These are phyloP conservation scores for Coemansia sp. DNA, from an alignment of 192 early-diverging fungal genomes.

Conservation along the genomic window DNA sequence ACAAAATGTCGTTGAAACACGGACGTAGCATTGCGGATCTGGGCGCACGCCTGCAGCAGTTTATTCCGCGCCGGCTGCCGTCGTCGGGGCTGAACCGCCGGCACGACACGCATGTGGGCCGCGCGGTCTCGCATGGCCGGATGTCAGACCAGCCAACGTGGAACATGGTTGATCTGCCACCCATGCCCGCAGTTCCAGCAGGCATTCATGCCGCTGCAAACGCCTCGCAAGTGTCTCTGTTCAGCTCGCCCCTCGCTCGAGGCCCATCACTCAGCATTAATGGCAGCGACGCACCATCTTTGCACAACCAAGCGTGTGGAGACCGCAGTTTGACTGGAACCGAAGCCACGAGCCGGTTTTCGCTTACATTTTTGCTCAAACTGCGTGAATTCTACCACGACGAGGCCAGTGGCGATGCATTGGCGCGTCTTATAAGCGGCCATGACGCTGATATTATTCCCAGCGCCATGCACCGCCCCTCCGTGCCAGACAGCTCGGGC, in stretches of 20 bases:
- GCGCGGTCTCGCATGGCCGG: slow-evolving; percentile 23
- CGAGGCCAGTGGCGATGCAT: slow-evolving; percentile 18
- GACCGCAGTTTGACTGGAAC: background rate
- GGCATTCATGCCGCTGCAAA: background rate
- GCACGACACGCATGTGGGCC: background rate
- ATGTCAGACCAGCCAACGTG: slow-evolving; percentile 15
- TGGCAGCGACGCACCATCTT: background rate
- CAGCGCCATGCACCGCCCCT: slow-evolving; percentile 17
- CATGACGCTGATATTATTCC: slow-evolving; percentile 22
- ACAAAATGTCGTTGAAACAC: slow-evolving; percentile 6
- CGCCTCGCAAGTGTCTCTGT: slow-evolving; percentile 14
- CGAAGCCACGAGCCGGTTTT: slow-evolving; percentile 19
- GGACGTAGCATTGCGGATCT: slow-evolving; percentile 37
- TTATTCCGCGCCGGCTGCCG: slow-evolving; percentile 41
- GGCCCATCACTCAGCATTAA: slow-evolving; percentile 3
- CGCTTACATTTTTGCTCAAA: slow-evolving; percentile 25
- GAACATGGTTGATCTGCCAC: slow-evolving; percentile 24
- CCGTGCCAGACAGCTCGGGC: background rate
- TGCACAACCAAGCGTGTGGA: background rate
- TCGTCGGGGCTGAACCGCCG: slow-evolving; percentile 3
- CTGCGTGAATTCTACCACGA: slow-evolving; percentile 36
- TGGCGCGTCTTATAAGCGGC: slow-evolving; percentile 12
- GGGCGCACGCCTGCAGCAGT: slow-evolving; percentile 33
- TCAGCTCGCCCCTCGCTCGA: slow-evolving; percentile 17
- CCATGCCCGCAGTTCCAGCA: slow-evolving; percentile 24